These are phyloP conservation scores for Citrus glauca DNA, from an alignment of 345 rosid genomes.

Conservation along the genomic window DNA sequence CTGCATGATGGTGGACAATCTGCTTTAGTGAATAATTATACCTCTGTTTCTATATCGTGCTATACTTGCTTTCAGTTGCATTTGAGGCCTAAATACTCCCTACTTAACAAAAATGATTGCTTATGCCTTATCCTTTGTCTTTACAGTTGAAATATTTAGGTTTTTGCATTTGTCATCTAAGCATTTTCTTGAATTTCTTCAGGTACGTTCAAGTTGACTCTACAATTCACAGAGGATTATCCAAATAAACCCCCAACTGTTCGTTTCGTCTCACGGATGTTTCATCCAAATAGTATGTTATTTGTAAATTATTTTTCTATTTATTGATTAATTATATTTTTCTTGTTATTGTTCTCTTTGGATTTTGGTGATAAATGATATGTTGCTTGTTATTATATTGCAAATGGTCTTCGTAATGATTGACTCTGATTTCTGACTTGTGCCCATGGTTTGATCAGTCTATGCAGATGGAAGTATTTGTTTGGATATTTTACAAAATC, in stretches of 20 bases:
- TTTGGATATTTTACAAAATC: conserved; percentile 92
- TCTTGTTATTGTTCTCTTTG: background rate
- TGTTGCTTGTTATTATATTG: background rate
- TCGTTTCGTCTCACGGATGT: conserved; percentile 64
- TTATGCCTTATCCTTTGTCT: background rate
- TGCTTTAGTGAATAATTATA: background rate
- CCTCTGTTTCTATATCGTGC: background rate
- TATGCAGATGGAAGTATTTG: conserved; percentile 98
- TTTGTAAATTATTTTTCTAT: background rate
- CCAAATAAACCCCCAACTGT: conserved; percentile 67
- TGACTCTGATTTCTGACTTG: background rate
- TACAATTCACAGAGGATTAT: conserved; percentile 63
- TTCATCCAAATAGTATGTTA: conserved; percentile 64
- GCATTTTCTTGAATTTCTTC: conserved; percentile 5
- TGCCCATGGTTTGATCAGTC: conserved; percentile 35
- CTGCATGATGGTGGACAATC: background rate
- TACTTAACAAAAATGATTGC: background rate
- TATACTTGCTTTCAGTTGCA: background rate
- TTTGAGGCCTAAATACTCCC: background rate
- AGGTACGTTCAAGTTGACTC: conserved; percentile 69
- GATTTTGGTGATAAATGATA: background rate
- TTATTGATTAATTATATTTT: background rate
- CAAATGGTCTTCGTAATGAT: background rate
- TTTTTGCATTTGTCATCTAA: background rate
- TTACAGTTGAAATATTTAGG: background rate